Evolutionary conservation across 257 asterid genomes (phyloP).

Genomic region (Gardenia jasminoides): DNA sequence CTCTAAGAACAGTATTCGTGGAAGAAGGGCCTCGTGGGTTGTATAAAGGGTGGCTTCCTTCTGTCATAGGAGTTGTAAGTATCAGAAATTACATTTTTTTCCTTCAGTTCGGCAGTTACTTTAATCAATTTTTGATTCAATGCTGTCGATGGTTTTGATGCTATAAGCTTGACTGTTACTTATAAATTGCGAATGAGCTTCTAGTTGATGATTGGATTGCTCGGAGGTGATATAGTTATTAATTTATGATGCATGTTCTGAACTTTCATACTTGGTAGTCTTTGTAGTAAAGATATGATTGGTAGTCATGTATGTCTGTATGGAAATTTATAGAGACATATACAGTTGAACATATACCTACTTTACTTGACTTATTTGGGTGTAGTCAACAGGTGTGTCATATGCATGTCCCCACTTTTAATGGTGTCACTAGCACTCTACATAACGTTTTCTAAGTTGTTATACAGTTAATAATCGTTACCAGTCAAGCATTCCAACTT

Average conservation of each 20-base stretch:
- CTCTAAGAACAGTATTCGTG: constrained; percentile 74
- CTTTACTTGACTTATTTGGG: not conserved
- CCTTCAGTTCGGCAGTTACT: not conserved
- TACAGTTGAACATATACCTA: not conserved
- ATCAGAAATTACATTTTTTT: constrained; percentile 1
- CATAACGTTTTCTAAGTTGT: not conserved
- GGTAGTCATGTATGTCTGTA: not conserved
- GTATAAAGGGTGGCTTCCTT: constrained; percentile 98
- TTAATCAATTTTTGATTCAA: not conserved
- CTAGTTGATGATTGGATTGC: constrained; percentile 1
- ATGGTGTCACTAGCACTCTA: not conserved
- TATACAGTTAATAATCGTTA: not conserved
- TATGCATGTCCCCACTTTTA: not conserved
- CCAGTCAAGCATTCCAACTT: not conserved
- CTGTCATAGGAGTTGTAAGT: constrained; percentile 96
- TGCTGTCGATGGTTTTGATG: not conserved
- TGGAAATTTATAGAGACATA: not conserved
- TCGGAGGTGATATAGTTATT: not conserved
- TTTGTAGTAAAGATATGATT: not conserved
- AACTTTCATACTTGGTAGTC: not conserved
- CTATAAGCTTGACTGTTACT: not conserved
- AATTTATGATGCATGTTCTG: not conserved
- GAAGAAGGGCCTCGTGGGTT: constrained; percentile 93
- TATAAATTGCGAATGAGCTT: not conserved
- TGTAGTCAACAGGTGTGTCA: not conserved